phyloP scores from a whole-genome alignment of 2,329 filamentous ascomycete species.

The Stagonosporopsis rhizophila region DNA sequence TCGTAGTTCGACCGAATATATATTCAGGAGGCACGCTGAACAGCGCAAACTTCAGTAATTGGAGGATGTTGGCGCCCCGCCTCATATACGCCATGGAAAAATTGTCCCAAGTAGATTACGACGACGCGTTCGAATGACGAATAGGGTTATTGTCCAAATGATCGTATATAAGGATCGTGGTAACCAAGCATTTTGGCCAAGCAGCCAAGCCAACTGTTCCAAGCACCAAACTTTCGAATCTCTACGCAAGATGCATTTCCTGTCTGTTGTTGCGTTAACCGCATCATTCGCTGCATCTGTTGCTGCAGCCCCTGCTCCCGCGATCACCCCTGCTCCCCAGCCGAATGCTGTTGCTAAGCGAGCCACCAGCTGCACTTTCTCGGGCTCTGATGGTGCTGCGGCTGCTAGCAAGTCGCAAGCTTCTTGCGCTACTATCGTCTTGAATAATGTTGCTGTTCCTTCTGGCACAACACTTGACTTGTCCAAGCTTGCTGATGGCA shows the following conservation, averaged over 20 bases:
- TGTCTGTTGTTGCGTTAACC: constrained; percentile 23
- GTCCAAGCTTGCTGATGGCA: constrained; percentile 59
- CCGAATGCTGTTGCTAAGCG: constrained; percentile 25
- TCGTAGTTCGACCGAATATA: background rate
- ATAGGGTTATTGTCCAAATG: background rate
- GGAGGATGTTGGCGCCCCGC: constrained; percentile 9
- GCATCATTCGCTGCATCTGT: constrained; percentile 31
- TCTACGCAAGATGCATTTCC: constrained; percentile 23
- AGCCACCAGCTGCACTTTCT: constrained; percentile 61
- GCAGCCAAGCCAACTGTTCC: constrained; percentile 18
- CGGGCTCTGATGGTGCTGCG: constrained; percentile 50
- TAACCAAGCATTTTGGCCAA: constrained; percentile 25
- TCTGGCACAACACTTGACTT: constrained; percentile 65
- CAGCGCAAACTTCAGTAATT: constrained; percentile 5
- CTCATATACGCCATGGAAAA: constrained; percentile 5
- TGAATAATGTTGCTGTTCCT: constrained; percentile 63
- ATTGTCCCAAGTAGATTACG: constrained; percentile 13
- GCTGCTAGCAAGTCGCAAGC: constrained; percentile 57
- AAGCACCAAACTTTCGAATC: constrained; percentile 6
- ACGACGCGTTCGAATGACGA: background rate
- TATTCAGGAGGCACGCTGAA: background rate
- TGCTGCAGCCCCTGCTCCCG: constrained; percentile 33
- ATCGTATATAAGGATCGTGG: constrained; percentile 16
- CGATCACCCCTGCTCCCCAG: constrained; percentile 27
- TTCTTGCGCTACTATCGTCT: constrained; percentile 61